A percentile compares a stretch with the other conserved stretches of the same genome.
Conservation (phyloP, 2,329 filamentous ascomycete species). For the Talaromyces amestolkiae region DNA sequence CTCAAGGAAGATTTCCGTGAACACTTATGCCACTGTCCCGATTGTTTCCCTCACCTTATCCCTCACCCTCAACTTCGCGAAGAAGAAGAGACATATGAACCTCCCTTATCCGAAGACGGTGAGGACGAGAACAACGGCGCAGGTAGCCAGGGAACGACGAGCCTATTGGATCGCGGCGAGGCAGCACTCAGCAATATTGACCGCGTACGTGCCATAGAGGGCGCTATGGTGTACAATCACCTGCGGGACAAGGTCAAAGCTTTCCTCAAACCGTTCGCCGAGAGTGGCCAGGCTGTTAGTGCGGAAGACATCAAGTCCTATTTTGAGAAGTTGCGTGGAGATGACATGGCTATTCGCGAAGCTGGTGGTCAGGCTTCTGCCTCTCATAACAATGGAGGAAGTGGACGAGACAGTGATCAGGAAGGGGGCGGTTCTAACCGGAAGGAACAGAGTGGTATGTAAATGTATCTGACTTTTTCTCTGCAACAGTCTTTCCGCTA, state of each 20-base stretch:
- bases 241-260: conserved; percentile 93
- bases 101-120: conserved; percentile 68
- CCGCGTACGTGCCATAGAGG: conserved; percentile 88
- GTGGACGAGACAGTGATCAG: conserved; percentile 14
- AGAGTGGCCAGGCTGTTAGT: conserved; percentile 81
- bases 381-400: conserved; percentile 27
- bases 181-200: conserved; percentile 89
- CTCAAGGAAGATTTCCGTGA: conserved; percentile 75
- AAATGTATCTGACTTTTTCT: neutral
- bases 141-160: conserved; percentile 69
- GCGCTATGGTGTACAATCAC: conserved; percentile 97
- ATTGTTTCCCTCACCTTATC: conserved; percentile 73
- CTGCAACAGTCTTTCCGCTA: neutral
- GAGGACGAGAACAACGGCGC: conserved; percentile 48
- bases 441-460: conserved; percentile 49
- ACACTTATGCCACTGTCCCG: conserved; percentile 74
- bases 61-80: conserved; percentile 79
- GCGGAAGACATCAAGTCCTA: conserved; percentile 96
- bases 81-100: conserved; percentile 92
- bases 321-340: conserved; percentile 90
- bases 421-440: conserved; percentile 35
- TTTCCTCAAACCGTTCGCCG: conserved; percentile 90
- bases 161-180: conserved; percentile 85
- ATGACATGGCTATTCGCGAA: conserved; percentile 69
- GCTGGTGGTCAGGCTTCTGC: conserved; percentile 55